Evolutionary conservation across 495 filamentous ascomycete genomes (phyloP).

Genomic region (Annulohypoxylon nitens): DNA sequence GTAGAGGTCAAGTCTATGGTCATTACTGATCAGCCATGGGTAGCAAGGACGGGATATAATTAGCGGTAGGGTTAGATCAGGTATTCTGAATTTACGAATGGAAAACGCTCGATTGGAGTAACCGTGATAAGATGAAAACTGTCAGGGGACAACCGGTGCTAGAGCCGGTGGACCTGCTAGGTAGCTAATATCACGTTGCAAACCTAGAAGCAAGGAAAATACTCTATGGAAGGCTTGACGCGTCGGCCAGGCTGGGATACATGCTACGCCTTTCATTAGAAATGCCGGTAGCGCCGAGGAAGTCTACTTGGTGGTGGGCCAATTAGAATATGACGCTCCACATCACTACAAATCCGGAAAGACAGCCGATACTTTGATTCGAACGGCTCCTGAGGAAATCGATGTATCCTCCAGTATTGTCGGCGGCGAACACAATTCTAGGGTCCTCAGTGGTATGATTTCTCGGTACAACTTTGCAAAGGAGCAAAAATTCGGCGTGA

Average conservation of each 20-base stretch:
- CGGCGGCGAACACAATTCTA: constrained; percentile 72
- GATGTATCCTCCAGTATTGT: constrained; percentile 93
- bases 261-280: constrained; percentile 81
- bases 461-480: constrained; percentile 75
- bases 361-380: constrained; percentile 70
- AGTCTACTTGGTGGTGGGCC: constrained; percentile 68
- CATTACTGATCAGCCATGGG: no score
- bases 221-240: no score
- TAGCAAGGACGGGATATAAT: no score
- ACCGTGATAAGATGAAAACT: no score
- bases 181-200: no score
- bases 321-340: constrained; percentile 69
- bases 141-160: no score
- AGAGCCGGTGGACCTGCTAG: no score
- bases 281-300: constrained; percentile 68
- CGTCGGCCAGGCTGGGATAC: constrained; percentile 85
- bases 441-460: constrained; percentile 57
- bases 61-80: no score
- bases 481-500: constrained; percentile 70
- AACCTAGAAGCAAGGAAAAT: no score
- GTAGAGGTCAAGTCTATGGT: no score
- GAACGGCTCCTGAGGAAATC: constrained; percentile 77
- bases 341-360: constrained; percentile 68
- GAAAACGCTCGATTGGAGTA: no score
- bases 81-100: no score